Evolutionary conservation across 768 basidiomycete species (phyloP), one percentile per base, ranked within the genome.

Genomic region (Clitopilus hobsonii): DNA sequence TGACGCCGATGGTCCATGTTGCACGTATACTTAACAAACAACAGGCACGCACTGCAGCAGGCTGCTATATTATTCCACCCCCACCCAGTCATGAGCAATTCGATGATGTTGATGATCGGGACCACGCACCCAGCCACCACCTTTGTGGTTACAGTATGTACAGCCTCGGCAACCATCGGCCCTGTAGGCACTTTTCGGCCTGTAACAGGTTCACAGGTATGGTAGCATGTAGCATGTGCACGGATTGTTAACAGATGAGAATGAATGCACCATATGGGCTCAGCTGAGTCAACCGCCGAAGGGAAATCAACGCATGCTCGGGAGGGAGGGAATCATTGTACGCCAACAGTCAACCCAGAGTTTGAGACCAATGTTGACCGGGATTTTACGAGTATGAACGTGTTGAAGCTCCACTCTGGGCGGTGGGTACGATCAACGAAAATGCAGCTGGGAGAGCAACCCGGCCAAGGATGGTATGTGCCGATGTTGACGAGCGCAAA

Each of bases 221-320:
- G 32, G 32, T 45, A 8, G 16, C 18, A 45, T 45, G 41, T 23
- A 45, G 41, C 41, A 56, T 60, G 61, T 53, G 54, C 24, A 49
- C 41, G 53, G 48, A 28, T 38, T 49, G 41, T 45, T 45, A 52
- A 56, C 45, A 55, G 56, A 58, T 62, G 61, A 60, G 61, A 57
- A 57, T 38, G 38, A 41, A 45, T 48, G 55, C n/a, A 41, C 59
- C 61, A 61, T 61, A 61, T 61, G 41, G 41, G 41, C 41, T 18
- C 11, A 16, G 41, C 16, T 45, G 41, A 45, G 41, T 45, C 41
- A 45, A 45, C 41, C 41, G 18, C 41, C 41, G 22, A 20, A 20
- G 41, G 41, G 41, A 45, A 45, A 45, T 45, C 41, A 45, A 20
- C 41, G 41, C 41, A 23, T 45, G 41, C 41, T 45, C 41, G 41